A percentile compares a stretch with the other conserved stretches of the same genome.
These are phyloP conservation scores for Hypoxylon lienhwacheense DNA, from an alignment of 495 filamentous ascomycete species.

Conservation along the genomic window DNA sequence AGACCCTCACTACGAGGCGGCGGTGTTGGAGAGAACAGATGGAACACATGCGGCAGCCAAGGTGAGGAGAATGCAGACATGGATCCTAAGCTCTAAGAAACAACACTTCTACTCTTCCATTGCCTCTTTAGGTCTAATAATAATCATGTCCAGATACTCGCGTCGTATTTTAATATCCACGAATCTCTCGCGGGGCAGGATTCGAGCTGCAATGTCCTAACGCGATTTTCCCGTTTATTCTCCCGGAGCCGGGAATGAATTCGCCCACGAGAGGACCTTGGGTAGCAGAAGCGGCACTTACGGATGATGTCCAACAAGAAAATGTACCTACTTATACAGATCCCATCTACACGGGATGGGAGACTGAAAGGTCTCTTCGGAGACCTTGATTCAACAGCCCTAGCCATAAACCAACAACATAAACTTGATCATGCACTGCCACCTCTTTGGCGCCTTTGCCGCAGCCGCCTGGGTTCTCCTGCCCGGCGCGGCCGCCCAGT, in stretches of 20 bases:
- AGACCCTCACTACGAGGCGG: no score
- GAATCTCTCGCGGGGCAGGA: neutral
- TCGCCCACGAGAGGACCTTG: slow-evolving; percentile 10
- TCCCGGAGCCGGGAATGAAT: slow-evolving; percentile 33
- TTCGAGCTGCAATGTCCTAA: slow-evolving; percentile 13
- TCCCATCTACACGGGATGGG: neutral
- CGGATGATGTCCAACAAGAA: neutral
- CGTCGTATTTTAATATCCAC: slow-evolving; percentile 32
- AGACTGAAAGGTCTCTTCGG: neutral
- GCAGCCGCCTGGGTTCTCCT: slow-evolving; percentile 20
- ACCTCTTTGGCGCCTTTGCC: slow-evolving; percentile 5
- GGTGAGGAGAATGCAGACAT: slow-evolving; percentile 17
- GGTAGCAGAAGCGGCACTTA: slow-evolving; percentile 32
- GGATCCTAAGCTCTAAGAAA: slow-evolving; percentile 6
- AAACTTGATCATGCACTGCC: slow-evolving; percentile 14
- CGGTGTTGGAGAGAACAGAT: slow-evolving; percentile 2
- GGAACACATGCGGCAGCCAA: slow-evolving; percentile 14
- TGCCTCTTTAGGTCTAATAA: slow-evolving; percentile 20
- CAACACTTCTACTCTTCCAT: slow-evolving; percentile 10
- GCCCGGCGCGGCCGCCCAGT: slow-evolving; percentile 20
- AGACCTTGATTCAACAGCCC: neutral
- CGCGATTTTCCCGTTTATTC: slow-evolving; percentile 41
- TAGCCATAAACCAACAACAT: neutral
- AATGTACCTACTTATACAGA: slow-evolving; percentile 6
- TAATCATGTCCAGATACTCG: slow-evolving; percentile 7